phyloP scores from a whole-genome alignment of 306 rosid species.

The Cucumis cinereus region DNA sequence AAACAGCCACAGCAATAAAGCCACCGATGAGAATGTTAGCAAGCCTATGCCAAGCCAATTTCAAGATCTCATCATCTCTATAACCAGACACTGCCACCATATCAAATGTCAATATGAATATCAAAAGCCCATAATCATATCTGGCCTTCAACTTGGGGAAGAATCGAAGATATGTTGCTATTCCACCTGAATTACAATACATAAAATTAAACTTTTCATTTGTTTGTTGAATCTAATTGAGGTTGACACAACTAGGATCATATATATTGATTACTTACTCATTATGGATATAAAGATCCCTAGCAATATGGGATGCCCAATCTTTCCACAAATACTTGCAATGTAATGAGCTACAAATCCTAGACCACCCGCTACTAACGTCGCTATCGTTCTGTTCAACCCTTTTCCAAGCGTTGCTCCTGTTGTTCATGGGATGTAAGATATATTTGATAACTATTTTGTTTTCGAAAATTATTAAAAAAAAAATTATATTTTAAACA shows the following conservation, averaged over 20 bases:
- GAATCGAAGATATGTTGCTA: slow-evolving; percentile 58
- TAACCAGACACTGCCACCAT: slow-evolving; percentile 63
- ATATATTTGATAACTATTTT: too few relatives aligned
- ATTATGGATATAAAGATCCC: slow-evolving; percentile 57
- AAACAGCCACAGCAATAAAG: slow-evolving; percentile 41
- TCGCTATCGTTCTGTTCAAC: slow-evolving; percentile 67
- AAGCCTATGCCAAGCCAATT: slow-evolving; percentile 48
- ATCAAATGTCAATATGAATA: slow-evolving; percentile 76
- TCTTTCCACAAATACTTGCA: slow-evolving; percentile 39
- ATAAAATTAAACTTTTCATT: too few relatives aligned
- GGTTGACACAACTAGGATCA: too few relatives aligned
- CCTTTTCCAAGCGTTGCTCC: slow-evolving; percentile 76
- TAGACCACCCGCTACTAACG: slow-evolving; percentile 63
- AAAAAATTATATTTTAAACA: too few relatives aligned
- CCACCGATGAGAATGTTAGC: slow-evolving; percentile 52
- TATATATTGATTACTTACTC: too few relatives aligned
- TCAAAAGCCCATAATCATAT: slow-evolving; percentile 67
- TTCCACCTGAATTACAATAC: slow-evolving; percentile 29
- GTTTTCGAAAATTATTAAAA: too few relatives aligned
- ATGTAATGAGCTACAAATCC: slow-evolving; percentile 69
- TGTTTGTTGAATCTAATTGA: too few relatives aligned
- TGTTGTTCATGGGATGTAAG: neutral
- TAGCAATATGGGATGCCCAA: slow-evolving; percentile 47
- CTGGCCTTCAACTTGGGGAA: slow-evolving; percentile 57
- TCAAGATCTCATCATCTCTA: slow-evolving; percentile 28